Conservation (phyloP, 1,139 yeast genomes). For the Protomyces gravidus region DNA sequence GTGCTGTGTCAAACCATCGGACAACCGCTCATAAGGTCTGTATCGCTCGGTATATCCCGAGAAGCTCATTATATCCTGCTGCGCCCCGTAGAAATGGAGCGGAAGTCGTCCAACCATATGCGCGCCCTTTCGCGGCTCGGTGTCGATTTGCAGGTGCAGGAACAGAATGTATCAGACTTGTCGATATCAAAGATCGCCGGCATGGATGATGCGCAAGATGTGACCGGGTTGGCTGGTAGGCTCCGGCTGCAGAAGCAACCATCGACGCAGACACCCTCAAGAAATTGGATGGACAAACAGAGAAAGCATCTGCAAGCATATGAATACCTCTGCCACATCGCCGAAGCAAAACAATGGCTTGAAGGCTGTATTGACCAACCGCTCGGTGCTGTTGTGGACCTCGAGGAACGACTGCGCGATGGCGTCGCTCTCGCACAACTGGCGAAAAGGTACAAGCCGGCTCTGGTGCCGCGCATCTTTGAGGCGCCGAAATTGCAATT, state of each 20-base stretch:
- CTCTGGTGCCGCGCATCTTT: conserved; percentile 53
- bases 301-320: conserved; percentile 53
- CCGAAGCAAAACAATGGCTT: conserved; percentile 77
- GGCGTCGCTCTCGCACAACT: conserved; percentile 83
- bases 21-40: too few species aligned
- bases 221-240: conserved; percentile 37
- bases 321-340: conserved; percentile 82
- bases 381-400: conserved; percentile 53
- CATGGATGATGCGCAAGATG: conserved; percentile 39
- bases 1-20: too few species aligned
- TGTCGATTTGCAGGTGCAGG: conserved; percentile 4
- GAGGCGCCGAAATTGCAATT: conserved; percentile 68
- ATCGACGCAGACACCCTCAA: conserved; percentile 33
- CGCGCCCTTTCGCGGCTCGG: conserved; percentile 16
- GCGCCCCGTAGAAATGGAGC: too few species aligned
- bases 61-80: too few species aligned
- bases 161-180: conserved; percentile 30
- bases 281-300: conserved; percentile 47
- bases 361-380: conserved; percentile 54
- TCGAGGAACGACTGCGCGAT: conserved; percentile 65
- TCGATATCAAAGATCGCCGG: conserved; percentile 36
- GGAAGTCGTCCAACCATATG: conserved; percentile 17
- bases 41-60: too few species aligned
- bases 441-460: conserved; percentile 67
- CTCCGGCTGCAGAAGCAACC: conserved; percentile 33